Conservation (phyloP, 257 asterid genomes). For the Echium plantagineum region DNA sequence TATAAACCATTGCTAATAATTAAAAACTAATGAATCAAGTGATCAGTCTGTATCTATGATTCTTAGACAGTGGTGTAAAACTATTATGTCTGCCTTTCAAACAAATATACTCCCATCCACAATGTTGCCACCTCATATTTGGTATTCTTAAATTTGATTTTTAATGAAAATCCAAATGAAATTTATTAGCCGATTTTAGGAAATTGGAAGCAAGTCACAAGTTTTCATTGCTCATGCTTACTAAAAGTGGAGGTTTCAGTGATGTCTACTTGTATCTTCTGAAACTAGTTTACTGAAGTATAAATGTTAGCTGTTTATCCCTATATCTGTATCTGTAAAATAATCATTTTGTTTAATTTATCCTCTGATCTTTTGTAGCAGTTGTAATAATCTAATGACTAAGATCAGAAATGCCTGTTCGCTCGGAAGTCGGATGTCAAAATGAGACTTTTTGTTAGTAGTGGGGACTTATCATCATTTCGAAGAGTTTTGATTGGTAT, state of each 20-base stretch:
- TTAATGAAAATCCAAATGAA: background rate
- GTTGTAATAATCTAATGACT: background rate
- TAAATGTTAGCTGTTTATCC: background rate
- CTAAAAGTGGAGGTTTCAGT: background rate
- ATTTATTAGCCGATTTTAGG: background rate
- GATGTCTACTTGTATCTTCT: background rate
- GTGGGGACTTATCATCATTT: background rate
- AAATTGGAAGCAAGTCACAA: background rate
- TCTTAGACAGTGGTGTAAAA: too few species aligned
- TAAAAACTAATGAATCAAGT: too few species aligned
- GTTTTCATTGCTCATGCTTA: too few species aligned
- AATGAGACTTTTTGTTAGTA: background rate
- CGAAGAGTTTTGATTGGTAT: constrained; percentile 7
- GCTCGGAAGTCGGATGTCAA: background rate
- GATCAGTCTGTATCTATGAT: too few species aligned
- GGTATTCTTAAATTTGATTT: too few species aligned
- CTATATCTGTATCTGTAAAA: background rate
- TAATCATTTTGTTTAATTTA: background rate
- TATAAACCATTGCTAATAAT: too few species aligned
- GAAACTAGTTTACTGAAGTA: background rate
- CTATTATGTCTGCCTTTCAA: too few species aligned
- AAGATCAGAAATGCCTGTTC: background rate
- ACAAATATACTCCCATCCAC: too few species aligned
- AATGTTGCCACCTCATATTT: too few species aligned
- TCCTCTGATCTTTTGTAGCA: background rate